Conservation (phyloP, 208 protist genomes). For the Crithidia brevicula region DNA sequence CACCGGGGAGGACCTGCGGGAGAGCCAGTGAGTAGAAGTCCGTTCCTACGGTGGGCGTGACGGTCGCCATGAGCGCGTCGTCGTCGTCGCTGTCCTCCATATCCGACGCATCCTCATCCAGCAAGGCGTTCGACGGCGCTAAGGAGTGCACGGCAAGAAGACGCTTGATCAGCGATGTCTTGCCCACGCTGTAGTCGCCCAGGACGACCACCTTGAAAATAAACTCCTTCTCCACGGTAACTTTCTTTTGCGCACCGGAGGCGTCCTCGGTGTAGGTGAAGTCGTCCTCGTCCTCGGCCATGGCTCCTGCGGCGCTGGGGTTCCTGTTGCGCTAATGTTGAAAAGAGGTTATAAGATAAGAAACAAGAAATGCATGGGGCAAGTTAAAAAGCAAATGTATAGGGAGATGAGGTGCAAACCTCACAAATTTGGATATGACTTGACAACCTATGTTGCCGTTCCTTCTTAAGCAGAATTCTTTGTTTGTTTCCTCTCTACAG, state of each 20-base stretch:
- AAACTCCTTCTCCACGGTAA: constrained; percentile 27
- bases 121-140: background rate
- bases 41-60: constrained; percentile 57
- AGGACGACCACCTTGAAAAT: constrained; percentile 35
- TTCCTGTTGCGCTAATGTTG: too few species aligned
- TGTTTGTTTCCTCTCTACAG: too few species aligned
- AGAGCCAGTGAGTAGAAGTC: constrained; percentile 65
- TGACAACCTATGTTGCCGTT: too few species aligned
- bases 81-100: constrained; percentile 27
- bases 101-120: background rate
- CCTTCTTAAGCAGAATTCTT: too few species aligned
- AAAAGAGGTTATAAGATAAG: background rate
- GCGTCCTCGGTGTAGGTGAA: constrained; percentile 25
- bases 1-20: constrained; percentile 28
- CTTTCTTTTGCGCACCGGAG: background rate
- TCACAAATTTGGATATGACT: too few species aligned
- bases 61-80: constrained; percentile 3
- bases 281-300: constrained; percentile 12
- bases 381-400: too few species aligned
- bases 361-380: too few species aligned
- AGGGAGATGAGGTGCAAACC: too few species aligned
- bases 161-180: constrained; percentile 66
- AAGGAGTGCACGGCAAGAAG: constrained; percentile 25
- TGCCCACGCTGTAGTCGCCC: constrained; percentile 53
- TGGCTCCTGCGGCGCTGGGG: background rate